These are phyloP conservation scores for Didymella exigua DNA, from an alignment of 2,329 filamentous ascomycete species.

Conservation along the genomic window DNA sequence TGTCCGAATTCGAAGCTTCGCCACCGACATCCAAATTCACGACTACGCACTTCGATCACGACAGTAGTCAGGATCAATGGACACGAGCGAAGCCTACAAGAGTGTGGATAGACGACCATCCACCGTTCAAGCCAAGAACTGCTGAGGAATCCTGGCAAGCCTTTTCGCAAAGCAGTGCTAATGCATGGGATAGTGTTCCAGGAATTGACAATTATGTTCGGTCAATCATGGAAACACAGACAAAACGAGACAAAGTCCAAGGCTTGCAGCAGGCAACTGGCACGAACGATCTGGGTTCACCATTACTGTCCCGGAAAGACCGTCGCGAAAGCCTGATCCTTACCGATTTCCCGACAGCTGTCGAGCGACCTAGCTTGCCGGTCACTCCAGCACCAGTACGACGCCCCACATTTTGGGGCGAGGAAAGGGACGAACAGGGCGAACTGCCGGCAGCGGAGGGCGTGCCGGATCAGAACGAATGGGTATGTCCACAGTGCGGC, in stretches of 20 bases:
- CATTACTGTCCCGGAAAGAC: slow-evolving; percentile 38
- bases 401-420: slow-evolving; percentile 70
- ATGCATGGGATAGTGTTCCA: slow-evolving; percentile 92
- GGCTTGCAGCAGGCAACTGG: slow-evolving; percentile 42
- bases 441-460: slow-evolving; percentile 77
- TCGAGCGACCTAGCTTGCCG: slow-evolving; percentile 84
- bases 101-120: slow-evolving; percentile 13
- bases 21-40: slow-evolving; percentile 35
- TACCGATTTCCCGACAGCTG: slow-evolving; percentile 84
- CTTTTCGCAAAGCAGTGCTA: slow-evolving; percentile 68
- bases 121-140: slow-evolving; percentile 25
- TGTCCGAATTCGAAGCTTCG: slow-evolving; percentile 31
- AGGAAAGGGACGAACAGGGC: slow-evolving; percentile 60
- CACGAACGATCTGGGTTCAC: slow-evolving; percentile 41
- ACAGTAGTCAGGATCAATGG: slow-evolving; percentile 22
- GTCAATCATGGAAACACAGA: slow-evolving; percentile 66
- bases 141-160: slow-evolving; percentile 69
- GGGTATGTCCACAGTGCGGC: slow-evolving; percentile 73
- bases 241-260: slow-evolving; percentile 57
- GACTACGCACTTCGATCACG: slow-evolving; percentile 34
- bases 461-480: slow-evolving; percentile 85
- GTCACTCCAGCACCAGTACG: slow-evolving; percentile 86
- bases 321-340: slow-evolving; percentile 67
- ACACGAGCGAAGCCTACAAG: slow-evolving; percentile 14
- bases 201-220: slow-evolving; percentile 89